phyloP scores from a whole-genome alignment of 495 filamentous ascomycete species.

The Achaetomiella virescens region DNA sequence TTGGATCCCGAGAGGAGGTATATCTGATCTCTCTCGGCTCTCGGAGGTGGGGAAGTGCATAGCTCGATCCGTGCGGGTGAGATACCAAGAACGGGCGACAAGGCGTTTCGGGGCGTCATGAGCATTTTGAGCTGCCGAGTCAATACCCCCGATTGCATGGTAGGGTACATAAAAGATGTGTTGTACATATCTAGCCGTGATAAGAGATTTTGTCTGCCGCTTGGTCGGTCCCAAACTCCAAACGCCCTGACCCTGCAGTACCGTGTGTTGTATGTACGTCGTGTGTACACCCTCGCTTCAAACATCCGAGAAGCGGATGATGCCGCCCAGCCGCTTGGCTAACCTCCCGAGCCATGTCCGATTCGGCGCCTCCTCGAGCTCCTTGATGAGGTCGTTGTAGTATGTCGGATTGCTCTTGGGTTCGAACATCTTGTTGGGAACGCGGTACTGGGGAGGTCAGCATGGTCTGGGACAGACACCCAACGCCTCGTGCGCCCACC shows the following conservation, averaged over 20 bases:
- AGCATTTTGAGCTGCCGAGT: not conserved
- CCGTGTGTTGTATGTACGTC: constrained; percentile 4
- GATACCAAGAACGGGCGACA: too few species aligned
- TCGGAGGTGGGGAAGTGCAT: not conserved
- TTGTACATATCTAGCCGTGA: not conserved
- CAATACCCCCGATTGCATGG: constrained; percentile 12
- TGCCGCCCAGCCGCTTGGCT: constrained; percentile 55
- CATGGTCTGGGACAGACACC: too few species aligned
- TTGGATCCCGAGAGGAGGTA: constrained; percentile 82
- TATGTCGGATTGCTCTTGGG: constrained; percentile 72
- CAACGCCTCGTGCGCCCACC: constrained; percentile 30
- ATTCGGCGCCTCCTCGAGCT: constrained; percentile 64
- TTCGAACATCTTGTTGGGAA: constrained; percentile 53
- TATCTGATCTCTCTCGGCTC: too few species aligned
- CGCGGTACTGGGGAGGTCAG: constrained; percentile 50
- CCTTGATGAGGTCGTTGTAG: constrained; percentile 65
- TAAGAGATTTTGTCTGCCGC: not conserved
- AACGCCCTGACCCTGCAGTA: constrained; percentile 21
- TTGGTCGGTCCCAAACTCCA: constrained; percentile 2
- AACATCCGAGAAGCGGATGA: constrained; percentile 52
- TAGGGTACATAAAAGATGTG: constrained; percentile 9
- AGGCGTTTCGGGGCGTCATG: not conserved
- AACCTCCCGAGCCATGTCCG: constrained; percentile 52
- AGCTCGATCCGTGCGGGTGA: too few species aligned
- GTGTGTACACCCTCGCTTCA: not conserved